These are phyloP conservation scores for Aegilops bicornis DNA, from an alignment of 176 grass and related monocot species.

Conservation along the genomic window DNA sequence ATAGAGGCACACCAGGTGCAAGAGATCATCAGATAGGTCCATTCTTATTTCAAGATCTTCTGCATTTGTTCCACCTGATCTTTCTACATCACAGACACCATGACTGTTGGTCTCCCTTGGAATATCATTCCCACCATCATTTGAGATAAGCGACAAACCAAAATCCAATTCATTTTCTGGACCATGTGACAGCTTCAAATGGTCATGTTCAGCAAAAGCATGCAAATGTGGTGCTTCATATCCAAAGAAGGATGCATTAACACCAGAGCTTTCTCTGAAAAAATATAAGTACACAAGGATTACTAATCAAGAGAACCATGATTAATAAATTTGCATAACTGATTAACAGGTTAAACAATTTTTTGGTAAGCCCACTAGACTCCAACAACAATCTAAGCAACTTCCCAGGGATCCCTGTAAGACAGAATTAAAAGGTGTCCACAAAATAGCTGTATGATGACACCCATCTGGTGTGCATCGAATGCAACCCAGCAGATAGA, in stretches of 20 bases:
- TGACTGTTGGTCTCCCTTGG: constrained; percentile 15
- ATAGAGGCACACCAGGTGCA: constrained; percentile 64
- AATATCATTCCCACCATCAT: constrained; percentile 41
- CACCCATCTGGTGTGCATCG: background rate
- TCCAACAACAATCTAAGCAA: background rate
- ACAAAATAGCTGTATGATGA: constrained; percentile 1
- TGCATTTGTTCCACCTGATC: constrained; percentile 37
- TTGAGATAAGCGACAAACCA: constrained; percentile 41
- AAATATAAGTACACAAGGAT: background rate
- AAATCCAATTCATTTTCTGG: constrained; percentile 53
- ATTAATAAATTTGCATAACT: background rate
- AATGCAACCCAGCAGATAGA: background rate
- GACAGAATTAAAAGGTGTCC: background rate
- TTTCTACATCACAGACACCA: constrained; percentile 32
- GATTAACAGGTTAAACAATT: constrained; percentile 2
- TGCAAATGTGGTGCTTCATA: constrained; percentile 38
- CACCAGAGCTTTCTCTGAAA: constrained; percentile 46
- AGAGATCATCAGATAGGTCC: constrained; percentile 95
- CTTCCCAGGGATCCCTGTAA: background rate
- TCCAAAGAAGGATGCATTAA: constrained; percentile 25
- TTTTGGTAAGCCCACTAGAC: background rate
- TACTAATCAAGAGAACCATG: background rate
- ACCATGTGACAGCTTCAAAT: constrained; percentile 25
- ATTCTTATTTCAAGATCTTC: constrained; percentile 77
- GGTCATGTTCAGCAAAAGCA: constrained; percentile 14